Evolutionary conservation across 2,329 filamentous ascomycete species (phyloP), one percentile per base, ranked within the genome.

Genomic region (Trichoderma hamatum): DNA sequence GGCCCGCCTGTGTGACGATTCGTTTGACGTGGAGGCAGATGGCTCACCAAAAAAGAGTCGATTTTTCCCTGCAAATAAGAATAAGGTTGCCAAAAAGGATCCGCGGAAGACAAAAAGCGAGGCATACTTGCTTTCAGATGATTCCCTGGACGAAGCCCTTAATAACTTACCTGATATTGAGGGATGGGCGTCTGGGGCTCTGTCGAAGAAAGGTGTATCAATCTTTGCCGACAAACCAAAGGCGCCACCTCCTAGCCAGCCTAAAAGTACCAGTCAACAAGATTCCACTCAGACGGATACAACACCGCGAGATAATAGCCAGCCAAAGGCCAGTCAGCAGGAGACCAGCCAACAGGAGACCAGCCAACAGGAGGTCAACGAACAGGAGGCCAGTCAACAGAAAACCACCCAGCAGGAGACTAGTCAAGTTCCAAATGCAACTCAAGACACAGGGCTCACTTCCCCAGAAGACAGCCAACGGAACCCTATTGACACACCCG

Each of bases 141-240:
- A 88, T 70, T 88, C 86, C 0, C 79, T 88, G 51, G 85, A 88
- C 32, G 86, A 88, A 69, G 85, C 82, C 0, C 78, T 89, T 24
- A 76, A 80, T 30, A 81, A 80, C 24, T 75, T 89, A 13, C 85
- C 86, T 1, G 86, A 88, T 56, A 76, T 84, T 49, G 82, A 82
- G n/a, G 80, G 78, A 13, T 87, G 85, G 85, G 78, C 80, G 55
- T 74, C 78, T 7, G 68, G 72, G 26, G 58, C 72, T 6, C 83
- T 82, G 70, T 72, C 76, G 0, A 77, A 74, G 54, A 81, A 78
- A 69, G 74, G 79, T 1, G 78, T 84, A 21, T 73, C 78, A 3
- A 81, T 88, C 6, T 88, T 85, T 69, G 80, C 82, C 28, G 83
- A 85, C 58, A 78, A 80, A 14, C 76, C 73, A 6, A 76, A 77